Evolutionary conservation across 805 yeast genomes (phyloP).

Genomic region (Metschnikowia chrysomelidarum): DNA sequence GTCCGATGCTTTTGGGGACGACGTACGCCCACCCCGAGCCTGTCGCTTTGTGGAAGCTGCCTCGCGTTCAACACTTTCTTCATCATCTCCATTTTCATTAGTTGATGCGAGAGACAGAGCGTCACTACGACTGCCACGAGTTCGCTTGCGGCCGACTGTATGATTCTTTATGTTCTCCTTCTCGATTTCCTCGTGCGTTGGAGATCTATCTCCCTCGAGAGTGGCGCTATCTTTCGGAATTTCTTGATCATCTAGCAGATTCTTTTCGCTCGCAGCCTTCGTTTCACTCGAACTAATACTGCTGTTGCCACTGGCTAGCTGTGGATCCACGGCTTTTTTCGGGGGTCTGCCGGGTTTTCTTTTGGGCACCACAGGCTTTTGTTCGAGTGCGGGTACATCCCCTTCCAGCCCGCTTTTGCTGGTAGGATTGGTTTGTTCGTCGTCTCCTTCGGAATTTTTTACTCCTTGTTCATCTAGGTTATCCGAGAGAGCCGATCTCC

Average conservation of each 20-base stretch:
- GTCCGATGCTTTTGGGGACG: slow-evolving; percentile 2
- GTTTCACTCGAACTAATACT: too few relatives aligned
- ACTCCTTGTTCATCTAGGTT: not conserved
- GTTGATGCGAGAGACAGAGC: not conserved
- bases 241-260: too few relatives aligned
- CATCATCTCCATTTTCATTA: slow-evolving; percentile 14
- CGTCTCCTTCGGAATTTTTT: not conserved
- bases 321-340: too few relatives aligned
- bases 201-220: too few relatives aligned
- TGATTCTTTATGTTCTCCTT: slow-evolving; percentile 9
- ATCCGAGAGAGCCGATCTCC: slow-evolving; percentile 5
- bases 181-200: not conserved
- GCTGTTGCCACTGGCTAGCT: too few relatives aligned
- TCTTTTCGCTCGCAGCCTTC: too few relatives aligned
- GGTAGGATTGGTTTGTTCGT: not conserved
- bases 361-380: too few relatives aligned
- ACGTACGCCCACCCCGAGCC: slow-evolving; percentile 3
- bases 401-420: too few relatives aligned
- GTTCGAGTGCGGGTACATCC: too few relatives aligned
- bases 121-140: not conserved
- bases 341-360: too few relatives aligned
- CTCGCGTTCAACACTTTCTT: slow-evolving; percentile 15
- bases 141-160: slow-evolving; percentile 13
- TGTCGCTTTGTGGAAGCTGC: slow-evolving; percentile 6
- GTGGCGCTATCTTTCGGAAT: too few relatives aligned